Percentiles rank a stretch among this genome's conserved stretches.
These are phyloP conservation scores for Xerocomellus intermedius DNA, from an alignment of 768 basidiomycete genomes.

Conservation along the genomic window DNA sequence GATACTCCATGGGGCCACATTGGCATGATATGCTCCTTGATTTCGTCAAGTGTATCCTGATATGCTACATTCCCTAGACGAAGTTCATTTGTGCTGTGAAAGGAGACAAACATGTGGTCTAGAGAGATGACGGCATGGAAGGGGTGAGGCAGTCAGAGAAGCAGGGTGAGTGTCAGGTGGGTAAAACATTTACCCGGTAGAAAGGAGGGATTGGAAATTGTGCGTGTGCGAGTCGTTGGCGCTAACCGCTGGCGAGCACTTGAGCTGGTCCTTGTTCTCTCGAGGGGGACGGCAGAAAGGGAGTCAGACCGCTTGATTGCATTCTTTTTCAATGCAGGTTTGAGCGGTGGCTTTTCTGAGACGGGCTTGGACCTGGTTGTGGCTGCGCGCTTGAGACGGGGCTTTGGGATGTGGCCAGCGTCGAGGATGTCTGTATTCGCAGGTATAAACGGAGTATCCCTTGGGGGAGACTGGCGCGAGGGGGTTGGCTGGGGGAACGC, in stretches of 20 bases:
- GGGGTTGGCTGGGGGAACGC: constrained; percentile 28
- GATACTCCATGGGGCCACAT: constrained; percentile 68
- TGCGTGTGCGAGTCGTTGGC: constrained; percentile 34
- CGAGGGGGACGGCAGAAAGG: constrained; percentile 26
- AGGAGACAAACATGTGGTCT: constrained; percentile 76
- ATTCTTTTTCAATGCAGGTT: constrained; percentile 58
- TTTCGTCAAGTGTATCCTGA: constrained; percentile 57
- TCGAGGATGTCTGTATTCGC: constrained; percentile 21
- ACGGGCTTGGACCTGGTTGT: constrained; percentile 23
- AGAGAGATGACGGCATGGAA: constrained; percentile 22
- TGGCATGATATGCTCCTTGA: constrained; percentile 53
- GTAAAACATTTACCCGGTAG: constrained; percentile 25
- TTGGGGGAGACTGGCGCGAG: constrained; percentile 17
- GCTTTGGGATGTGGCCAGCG: constrained; percentile 25
- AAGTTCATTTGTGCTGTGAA: constrained; percentile 64
- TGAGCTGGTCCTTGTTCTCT: constrained; percentile 45
- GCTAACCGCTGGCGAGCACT: constrained; percentile 31
- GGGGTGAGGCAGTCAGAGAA: constrained; percentile 23
- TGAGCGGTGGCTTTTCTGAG: constrained; percentile 41
- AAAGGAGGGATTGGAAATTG: constrained; percentile 37
- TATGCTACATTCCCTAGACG: constrained; percentile 44
- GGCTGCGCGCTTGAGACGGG: constrained; percentile 37
- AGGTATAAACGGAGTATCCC: constrained; percentile 26
- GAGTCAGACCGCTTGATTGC: constrained; percentile 27
- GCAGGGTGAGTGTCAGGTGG: constrained; percentile 2